Percentiles rank a stretch among this genome's conserved stretches.
phyloP scores from a whole-genome alignment of 2,329 filamentous ascomycete species.

The Xylaria sp. region DNA sequence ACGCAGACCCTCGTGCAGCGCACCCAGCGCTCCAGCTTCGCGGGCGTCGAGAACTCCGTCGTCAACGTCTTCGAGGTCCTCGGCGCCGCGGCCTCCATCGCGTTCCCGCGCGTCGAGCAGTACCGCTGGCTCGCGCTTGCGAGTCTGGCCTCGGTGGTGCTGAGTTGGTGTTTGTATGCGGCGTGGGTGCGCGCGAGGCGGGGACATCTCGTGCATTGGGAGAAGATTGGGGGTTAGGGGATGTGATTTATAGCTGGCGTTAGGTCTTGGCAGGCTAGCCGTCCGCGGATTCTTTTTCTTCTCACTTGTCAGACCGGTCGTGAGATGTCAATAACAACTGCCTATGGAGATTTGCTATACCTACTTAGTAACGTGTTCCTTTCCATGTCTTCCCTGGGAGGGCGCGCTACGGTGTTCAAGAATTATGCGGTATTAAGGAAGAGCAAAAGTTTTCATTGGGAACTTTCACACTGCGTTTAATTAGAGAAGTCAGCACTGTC shows the following conservation, averaged over 20 bases:
- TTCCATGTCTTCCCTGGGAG: too few species aligned
- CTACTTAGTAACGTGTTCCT: too few species aligned
- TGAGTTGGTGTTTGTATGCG: conserved; percentile 51
- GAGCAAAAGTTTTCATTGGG: too few species aligned
- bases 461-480: neutral
- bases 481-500: neutral
- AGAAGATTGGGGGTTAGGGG: conserved; percentile 43
- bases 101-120: conserved; percentile 52
- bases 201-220: conserved; percentile 57
- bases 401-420: too few species aligned
- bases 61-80: conserved; percentile 55
- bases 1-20: conserved; percentile 54
- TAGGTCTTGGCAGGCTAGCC: neutral
- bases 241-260: neutral
- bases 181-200: conserved; percentile 54
- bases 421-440: too few species aligned
- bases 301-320: too few species aligned
- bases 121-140: conserved; percentile 54
- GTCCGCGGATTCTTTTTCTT: too few species aligned
- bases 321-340: too few species aligned
- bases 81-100: conserved; percentile 52
- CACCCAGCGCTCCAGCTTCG: conserved; percentile 54
- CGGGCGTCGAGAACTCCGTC: conserved; percentile 56
- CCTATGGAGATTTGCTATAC: too few species aligned
- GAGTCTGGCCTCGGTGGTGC: conserved; percentile 50